These are phyloP conservation scores for Colletotrichum lindemuthianum DNA, from an alignment of 2,329 filamentous ascomycete species.

Conservation along the genomic window DNA sequence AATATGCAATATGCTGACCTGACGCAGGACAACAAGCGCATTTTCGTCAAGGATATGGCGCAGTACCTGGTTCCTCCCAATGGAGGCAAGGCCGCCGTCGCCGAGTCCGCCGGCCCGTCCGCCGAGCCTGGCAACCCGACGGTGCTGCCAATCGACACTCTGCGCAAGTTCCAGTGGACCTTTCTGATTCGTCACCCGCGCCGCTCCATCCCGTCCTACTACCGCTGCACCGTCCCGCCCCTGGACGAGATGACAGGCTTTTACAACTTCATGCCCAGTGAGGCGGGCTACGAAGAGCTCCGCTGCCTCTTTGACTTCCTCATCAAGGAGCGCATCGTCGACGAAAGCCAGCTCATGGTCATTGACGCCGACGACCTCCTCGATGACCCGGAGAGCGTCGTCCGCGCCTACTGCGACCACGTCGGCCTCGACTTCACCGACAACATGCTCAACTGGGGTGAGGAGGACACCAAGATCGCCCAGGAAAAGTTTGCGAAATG, in stretches of 20 bases:
- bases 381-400: slow-evolving; percentile 80
- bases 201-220: slow-evolving; percentile 91
- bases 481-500: slow-evolving; percentile 90
- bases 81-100: slow-evolving; percentile 73
- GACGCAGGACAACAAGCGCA: slow-evolving; percentile 76
- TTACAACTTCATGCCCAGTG: slow-evolving; percentile 83
- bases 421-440: slow-evolving; percentile 80
- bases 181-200: slow-evolving; percentile 98
- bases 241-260: slow-evolving; percentile 86
- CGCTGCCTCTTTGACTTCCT: slow-evolving; percentile 89
- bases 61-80: slow-evolving; percentile 88
- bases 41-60: slow-evolving; percentile 98
- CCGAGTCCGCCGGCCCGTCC: slow-evolving; percentile 77
- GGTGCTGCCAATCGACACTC: slow-evolving; percentile 77
- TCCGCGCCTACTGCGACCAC: slow-evolving; percentile 82
- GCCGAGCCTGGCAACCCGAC: slow-evolving; percentile 83
- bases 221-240: slow-evolving; percentile 91
- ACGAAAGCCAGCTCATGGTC: slow-evolving; percentile 80
- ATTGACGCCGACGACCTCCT: slow-evolving; percentile 95
- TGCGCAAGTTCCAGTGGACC: slow-evolving; percentile 89
- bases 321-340: slow-evolving; percentile 73
- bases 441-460: slow-evolving; percentile 87
- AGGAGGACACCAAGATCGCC: slow-evolving; percentile 78
- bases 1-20: neutral
- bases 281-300: slow-evolving; percentile 92